Base-by-base conservation (phyloP, 2,329 filamentous ascomycete species). In the Claviceps capensis region DNA sequence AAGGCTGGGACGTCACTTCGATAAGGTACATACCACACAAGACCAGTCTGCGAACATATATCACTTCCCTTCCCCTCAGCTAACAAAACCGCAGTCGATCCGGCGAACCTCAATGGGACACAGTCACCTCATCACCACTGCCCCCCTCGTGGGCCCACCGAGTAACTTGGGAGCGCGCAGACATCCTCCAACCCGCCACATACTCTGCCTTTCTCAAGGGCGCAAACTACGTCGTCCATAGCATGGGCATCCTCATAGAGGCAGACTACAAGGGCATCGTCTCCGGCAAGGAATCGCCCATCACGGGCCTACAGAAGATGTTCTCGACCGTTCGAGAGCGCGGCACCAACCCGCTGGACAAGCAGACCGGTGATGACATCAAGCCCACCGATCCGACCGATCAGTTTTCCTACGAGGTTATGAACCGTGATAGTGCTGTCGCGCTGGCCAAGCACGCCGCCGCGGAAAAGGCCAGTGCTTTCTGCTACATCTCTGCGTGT, bases 211-310 rank as follows among this genome's bases (percentile, higher is more conserved):
- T 91, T 47, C 79, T 98, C 55, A 78, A 81, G 58, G 81, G 79
- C 52, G 87, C 89, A 55, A 81, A 88, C 65, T 90, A 83, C 52
- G 90, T 97, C 26, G 85, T 98, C 47, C 93, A 98, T 74, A 88
- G 79, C 62, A 90, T 97, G 85, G 93, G 93, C 9, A 96, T 98
- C 61, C 77, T 98, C 17, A 79, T 98, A 9, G 93, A 98, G 72
- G 89, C 90, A 48, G 93, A 98, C 73, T 98, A 98, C 79, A 98
- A 98, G 70, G 86, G 86, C 59, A 84, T 95, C 16, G 66, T 98
- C 26, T 84, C 82, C 19, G 93, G 93, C 49, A 82, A 79, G 54
- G 90, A 95, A 62, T 88, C 86, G 0, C 82, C 88, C n/a, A 69
- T 95, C 50, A 69, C 81, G 6, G 91, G 88, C 1, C 72, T 98